Base-by-base conservation (phyloP, 163 green algal genomes). In the Trebouxiophyceae sp. region DNA sequence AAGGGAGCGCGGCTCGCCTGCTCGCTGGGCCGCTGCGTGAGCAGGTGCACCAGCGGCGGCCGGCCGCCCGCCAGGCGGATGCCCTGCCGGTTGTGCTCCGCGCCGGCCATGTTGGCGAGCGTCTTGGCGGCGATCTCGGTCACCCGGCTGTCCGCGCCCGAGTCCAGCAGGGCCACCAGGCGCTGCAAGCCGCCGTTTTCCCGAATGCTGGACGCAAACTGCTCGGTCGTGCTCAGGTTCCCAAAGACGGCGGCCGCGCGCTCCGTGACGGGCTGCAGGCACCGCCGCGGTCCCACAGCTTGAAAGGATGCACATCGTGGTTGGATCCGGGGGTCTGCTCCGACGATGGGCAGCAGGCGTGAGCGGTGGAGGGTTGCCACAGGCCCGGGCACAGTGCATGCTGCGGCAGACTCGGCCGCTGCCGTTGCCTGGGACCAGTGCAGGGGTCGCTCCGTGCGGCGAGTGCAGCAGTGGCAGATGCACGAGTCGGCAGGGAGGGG, bases 101-200 rank as follows among this genome's bases (percentile, higher is more conserved):
- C 45, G 19, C 33, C 57, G 20, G 64, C 65, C 26, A 77, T n/a
- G 55, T 72, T 77, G 30, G 70, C 64, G 26, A 77, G 54, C 6
- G 64, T 67, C 60, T 70, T 72, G 31, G 70, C 70, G n/a, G 70
- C 70, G n/a, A 77, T 72, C 54, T 77, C 70, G 20, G 70, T 72
- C 26, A 68, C 57, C 1, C 65, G 50, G 22, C 26, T 34, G 3
- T 58, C 16, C 16, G 65, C 31, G 1, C 65, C 65, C 5, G 30
- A 24, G 32, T 77, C 70, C 30, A 77, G 65, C 60, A 77, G 60
- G n/a, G 28, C 30, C 60, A 77, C 65, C 33, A 77, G 60, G 2
- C 54, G 54, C 60, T 69, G 70, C 19, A 71, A 34, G 30, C 44
- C 64, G 2, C 64, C 64, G 4, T 59, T 31, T 32, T 76, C 70